A percentile compares a stretch with the other conserved stretches of the same genome.
Conservation (phyloP, 345 rosid species). For the Aquilaria sinensis region DNA sequence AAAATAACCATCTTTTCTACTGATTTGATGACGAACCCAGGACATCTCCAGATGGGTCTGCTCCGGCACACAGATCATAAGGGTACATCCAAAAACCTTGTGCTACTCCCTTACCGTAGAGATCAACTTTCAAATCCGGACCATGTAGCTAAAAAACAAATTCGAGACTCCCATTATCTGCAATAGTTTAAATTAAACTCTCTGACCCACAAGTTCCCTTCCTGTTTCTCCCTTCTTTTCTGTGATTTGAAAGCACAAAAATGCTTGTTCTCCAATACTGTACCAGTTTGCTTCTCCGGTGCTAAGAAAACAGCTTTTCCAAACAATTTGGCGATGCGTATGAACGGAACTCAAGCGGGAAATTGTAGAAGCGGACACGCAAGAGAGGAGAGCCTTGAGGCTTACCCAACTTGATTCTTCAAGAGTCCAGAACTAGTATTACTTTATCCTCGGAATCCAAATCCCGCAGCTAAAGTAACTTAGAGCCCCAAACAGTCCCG, state of each 20-base stretch:
- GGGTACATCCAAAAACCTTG: constrained; percentile 22
- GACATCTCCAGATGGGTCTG: constrained; percentile 38
- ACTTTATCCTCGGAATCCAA: constrained; percentile 1
- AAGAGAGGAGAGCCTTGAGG: constrained; percentile 17
- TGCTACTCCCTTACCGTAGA: not conserved
- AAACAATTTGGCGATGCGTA: not conserved
- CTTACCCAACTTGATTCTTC: constrained; percentile 23
- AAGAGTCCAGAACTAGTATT: constrained; percentile 1
- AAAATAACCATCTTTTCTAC: constrained; percentile 46
- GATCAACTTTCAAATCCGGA: constrained; percentile 1
- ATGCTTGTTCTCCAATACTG: not conserved
- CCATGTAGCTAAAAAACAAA: constrained; percentile 7
- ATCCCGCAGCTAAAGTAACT: constrained; percentile 2
- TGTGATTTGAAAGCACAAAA: constrained; percentile 8
- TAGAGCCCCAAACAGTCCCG: constrained; percentile 16
- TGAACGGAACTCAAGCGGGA: constrained; percentile 9
- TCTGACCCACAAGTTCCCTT: not conserved
- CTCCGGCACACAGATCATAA: constrained; percentile 26
- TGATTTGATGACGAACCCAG: constrained; percentile 45
- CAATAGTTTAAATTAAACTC: not conserved
- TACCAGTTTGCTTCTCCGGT: constrained; percentile 4
- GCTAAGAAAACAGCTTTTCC: not conserved
- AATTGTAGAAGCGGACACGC: constrained; percentile 19
- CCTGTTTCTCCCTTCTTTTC: not conserved
- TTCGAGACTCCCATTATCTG: constrained; percentile 4